Conservation (phyloP, 305 asterid genomes). For the Ilex paraguariensis region DNA sequence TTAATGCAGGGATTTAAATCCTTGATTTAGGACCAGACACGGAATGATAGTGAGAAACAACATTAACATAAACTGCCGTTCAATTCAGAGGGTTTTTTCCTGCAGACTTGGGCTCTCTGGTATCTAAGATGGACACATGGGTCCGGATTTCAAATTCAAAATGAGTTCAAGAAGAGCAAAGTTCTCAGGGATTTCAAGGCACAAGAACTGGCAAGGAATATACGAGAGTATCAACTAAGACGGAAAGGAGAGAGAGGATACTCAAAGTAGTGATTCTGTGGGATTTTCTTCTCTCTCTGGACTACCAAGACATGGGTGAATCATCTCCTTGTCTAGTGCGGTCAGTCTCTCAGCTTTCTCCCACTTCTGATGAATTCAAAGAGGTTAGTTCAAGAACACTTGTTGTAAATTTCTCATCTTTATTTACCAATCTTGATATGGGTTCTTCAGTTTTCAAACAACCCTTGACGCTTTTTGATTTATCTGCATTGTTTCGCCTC, state of each 20-base stretch:
- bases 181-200: too few relatives aligned
- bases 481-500: not conserved
- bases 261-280: not conserved
- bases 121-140: too few relatives aligned
- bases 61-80: too few relatives aligned
- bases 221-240: too few relatives aligned
- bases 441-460: not conserved
- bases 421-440: not conserved
- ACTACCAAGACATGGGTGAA: conserved; percentile 49
- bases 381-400: conserved; percentile 28
- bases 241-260: conserved; percentile 5
- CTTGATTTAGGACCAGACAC: too few relatives aligned
- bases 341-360: conserved; percentile 57
- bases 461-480: not conserved
- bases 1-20: too few relatives aligned
- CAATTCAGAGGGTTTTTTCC: too few relatives aligned
- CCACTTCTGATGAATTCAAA: conserved; percentile 36
- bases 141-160: too few relatives aligned
- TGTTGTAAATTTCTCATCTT: not conserved
- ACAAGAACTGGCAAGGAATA: too few relatives aligned
- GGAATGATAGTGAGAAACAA: too few relatives aligned
- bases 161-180: too few relatives aligned
- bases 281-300: not conserved
- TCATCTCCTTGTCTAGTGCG: conserved; percentile 51
- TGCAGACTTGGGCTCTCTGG: too few relatives aligned